phyloP scores from a whole-genome alignment of 2,329 filamentous ascomycete genomes.

The Thelonectria olida region DNA sequence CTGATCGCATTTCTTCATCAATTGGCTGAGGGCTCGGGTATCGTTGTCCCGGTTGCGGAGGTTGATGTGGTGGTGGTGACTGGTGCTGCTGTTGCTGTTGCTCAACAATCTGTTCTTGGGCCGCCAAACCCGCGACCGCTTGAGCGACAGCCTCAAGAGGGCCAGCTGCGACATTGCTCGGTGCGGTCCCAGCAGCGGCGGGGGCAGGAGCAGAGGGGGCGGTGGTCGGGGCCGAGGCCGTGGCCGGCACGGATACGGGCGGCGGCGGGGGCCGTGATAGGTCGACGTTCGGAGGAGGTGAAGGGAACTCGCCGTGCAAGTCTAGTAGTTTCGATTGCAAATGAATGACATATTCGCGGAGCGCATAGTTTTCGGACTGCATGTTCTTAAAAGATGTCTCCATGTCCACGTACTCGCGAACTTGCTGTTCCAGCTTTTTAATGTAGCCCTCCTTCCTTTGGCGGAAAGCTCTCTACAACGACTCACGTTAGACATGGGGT shows the following conservation, averaged over 20 bases:
- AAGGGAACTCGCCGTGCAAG: slow-evolving; percentile 82
- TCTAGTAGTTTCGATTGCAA: slow-evolving; percentile 89
- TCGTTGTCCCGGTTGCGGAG: not conserved
- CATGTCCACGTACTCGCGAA: slow-evolving; percentile 80
- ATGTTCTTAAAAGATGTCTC: slow-evolving; percentile 82
- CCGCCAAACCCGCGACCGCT: slow-evolving; percentile 55
- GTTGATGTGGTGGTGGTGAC: not conserved
- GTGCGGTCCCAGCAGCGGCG: slow-evolving; percentile 30
- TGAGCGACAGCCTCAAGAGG: slow-evolving; percentile 62
- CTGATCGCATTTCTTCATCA: slow-evolving; percentile 56
- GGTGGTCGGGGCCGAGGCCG: slow-evolving; percentile 30
- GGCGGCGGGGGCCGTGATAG: slow-evolving; percentile 53
- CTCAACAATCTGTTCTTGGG: slow-evolving; percentile 52
- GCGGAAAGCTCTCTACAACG: slow-evolving; percentile 85
- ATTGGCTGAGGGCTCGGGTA: slow-evolving; percentile 43
- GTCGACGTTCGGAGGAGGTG: slow-evolving; percentile 82
- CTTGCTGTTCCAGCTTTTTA: slow-evolving; percentile 94
- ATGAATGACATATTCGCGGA: slow-evolving; percentile 92
- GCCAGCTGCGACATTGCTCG: slow-evolving; percentile 42
- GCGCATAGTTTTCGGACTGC: slow-evolving; percentile 87
- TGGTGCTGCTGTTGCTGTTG: slow-evolving; percentile 39
- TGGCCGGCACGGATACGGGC: not conserved
- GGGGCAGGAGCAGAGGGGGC: slow-evolving; percentile 37
- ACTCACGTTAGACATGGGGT: slow-evolving; percentile 34
- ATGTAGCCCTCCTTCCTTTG: slow-evolving; percentile 99